Conservation (phyloP, 345 rosid genomes). For the Boechera divaricarpa region DNA sequence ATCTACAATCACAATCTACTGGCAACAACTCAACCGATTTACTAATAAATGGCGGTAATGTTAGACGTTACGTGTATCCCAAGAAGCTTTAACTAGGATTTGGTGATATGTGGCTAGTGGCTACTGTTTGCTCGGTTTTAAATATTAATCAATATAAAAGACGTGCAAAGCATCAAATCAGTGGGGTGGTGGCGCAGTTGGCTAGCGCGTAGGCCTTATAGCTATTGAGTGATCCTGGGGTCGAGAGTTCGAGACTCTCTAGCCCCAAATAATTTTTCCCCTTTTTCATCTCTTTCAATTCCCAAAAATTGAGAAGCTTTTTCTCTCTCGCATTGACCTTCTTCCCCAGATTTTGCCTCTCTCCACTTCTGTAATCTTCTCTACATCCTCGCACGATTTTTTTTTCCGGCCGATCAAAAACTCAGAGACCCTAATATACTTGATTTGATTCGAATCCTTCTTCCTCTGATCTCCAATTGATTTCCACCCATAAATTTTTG, state of each 20-base stretch:
- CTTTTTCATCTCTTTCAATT: neutral
- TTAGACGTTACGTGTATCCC: neutral
- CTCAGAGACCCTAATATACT: neutral
- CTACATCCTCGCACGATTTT: conserved; percentile 30
- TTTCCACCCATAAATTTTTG: neutral
- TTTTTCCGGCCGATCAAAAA: conserved; percentile 6
- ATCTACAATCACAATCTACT: neutral
- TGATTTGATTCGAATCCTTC: conserved; percentile 3
- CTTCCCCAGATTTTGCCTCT: conserved; percentile 15
- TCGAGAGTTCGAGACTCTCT: conserved; percentile 96
- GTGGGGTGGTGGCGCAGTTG: conserved; percentile 97
- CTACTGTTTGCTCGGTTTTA: neutral
- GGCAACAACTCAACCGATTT: neutral
- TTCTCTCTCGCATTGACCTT: conserved; percentile 16
- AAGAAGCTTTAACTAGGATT: neutral
- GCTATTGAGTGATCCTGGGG: conserved; percentile 90
- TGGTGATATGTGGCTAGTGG: neutral
- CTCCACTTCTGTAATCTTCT: conserved; percentile 25
- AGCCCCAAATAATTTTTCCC: conserved; percentile 53
- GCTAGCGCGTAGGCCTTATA: conserved; percentile 98
- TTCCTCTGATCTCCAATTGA: neutral
- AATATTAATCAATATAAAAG: too few species aligned
- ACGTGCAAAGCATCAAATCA: neutral
- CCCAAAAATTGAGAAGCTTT: neutral
- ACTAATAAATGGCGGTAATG: conserved; percentile 2